These are phyloP conservation scores for Teratosphaeria gauchensis DNA, from an alignment of 2,329 filamentous ascomycete species.

Conservation along the genomic window DNA sequence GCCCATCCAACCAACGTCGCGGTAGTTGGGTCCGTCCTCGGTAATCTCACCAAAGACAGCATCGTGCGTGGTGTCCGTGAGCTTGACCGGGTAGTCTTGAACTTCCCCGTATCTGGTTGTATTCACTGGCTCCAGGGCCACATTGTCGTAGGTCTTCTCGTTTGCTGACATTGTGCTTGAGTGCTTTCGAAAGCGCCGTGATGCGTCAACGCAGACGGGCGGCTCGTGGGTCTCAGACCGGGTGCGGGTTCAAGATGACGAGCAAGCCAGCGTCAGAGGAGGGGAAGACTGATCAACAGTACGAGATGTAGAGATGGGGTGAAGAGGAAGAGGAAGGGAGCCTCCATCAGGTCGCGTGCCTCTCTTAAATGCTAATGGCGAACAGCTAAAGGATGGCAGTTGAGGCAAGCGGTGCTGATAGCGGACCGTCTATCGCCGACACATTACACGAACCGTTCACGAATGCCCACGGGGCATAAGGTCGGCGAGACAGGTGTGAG, in stretches of 20 bases:
- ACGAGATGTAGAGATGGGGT: not conserved
- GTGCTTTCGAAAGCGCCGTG: not conserved
- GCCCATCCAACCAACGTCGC: not conserved
- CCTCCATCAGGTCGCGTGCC: not conserved
- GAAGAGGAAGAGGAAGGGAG: not conserved
- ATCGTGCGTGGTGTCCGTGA: not conserved
- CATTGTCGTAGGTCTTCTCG: not conserved
- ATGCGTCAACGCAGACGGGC: not conserved
- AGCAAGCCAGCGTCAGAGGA: not conserved
- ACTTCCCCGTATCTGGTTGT: not conserved
- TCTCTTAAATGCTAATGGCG: not conserved
- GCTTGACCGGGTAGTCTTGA: not conserved
- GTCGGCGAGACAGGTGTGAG: not conserved
- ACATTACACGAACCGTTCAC: not conserved
- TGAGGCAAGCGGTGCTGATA: not conserved
- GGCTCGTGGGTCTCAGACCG: not conserved
- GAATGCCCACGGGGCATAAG: not conserved
- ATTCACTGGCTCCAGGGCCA: not conserved
- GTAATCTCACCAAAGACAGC: not conserved
- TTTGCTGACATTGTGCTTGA: not conserved
- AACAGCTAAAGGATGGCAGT: not conserved
- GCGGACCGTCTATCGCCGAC: not conserved
- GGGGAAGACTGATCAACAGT: not conserved
- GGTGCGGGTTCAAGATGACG: not conserved
- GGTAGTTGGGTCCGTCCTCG: slow-evolving; percentile 1